Percentiles rank a stretch among this genome's conserved stretches.
Conservation (phyloP, 2,329 filamentous ascomycete species). For the Macrophomina pseudophaseolina region DNA sequence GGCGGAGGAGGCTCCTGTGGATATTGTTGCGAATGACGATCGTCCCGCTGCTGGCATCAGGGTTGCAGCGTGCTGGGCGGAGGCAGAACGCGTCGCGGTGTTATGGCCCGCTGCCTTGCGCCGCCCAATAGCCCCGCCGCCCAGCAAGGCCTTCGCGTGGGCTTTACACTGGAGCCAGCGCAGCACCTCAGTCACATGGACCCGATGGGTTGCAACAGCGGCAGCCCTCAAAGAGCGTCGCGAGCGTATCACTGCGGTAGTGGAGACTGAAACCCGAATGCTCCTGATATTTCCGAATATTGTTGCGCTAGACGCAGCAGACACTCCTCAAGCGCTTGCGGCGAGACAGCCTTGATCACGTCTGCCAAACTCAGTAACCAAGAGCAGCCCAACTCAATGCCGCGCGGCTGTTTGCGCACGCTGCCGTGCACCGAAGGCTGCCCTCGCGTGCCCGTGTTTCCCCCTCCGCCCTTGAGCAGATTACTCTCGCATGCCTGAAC, state of each 20-base stretch:
- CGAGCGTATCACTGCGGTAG: constrained; percentile 10
- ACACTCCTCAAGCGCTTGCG: constrained; percentile 11
- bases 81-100: neutral
- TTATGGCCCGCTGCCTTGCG: neutral
- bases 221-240: neutral
- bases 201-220: neutral
- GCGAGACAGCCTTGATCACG: constrained; percentile 8
- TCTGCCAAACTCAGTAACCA: neutral
- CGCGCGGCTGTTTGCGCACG: constrained; percentile 24
- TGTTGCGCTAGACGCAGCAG: constrained; percentile 21
- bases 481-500: constrained; percentile 7
- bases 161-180: constrained; percentile 5
- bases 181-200: constrained; percentile 16
- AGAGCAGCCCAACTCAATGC: constrained; percentile 16
- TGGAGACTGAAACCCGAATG: constrained; percentile 19
- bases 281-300: constrained; percentile 22
- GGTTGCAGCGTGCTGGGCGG: neutral
- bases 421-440: neutral
- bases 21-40: constrained; percentile 5
- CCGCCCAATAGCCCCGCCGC: neutral
- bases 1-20: constrained; percentile 11
- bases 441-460: constrained; percentile 9
- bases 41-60: constrained; percentile 5
- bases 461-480: neutral
- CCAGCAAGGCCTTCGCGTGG: neutral